A percentile compares a stretch with the other conserved stretches of the same genome.
These are phyloP conservation scores for Reutealis trisperma DNA, from an alignment of 345 rosid species.

Conservation along the genomic window DNA sequence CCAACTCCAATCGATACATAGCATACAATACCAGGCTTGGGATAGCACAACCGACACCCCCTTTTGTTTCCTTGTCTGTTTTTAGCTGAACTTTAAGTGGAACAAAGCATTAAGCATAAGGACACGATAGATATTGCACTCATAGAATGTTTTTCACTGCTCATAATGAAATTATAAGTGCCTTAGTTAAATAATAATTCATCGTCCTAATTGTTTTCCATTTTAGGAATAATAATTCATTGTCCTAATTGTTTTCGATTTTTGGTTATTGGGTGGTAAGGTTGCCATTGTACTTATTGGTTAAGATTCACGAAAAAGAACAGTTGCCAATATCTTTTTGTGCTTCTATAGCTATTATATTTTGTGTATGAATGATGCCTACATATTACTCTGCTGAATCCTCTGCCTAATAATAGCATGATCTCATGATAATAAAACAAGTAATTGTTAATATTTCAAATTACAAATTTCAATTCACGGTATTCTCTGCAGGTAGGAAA, in stretches of 20 bases:
- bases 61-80: background rate
- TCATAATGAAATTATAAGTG: background rate
- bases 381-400: background rate
- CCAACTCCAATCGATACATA: background rate
- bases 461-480: background rate
- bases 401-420: too few relatives aligned
- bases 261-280: background rate
- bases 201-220: background rate
- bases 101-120: background rate
- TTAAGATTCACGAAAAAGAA: background rate
- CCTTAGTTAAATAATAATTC: background rate
- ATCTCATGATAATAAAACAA: background rate
- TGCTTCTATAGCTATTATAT: background rate
- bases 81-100: background rate
- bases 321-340: background rate
- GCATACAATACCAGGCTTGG: background rate
- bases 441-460: background rate
- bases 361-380: background rate
- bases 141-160: background rate
- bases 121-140: background rate
- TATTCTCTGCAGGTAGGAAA: conserved; percentile 64
- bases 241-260: background rate
- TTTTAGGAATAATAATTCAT: too few relatives aligned
- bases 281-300: background rate
- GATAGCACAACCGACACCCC: background rate